phyloP scores from a whole-genome alignment of 1,284 basidiomycete species.

The Salmacisia buchloeana region DNA sequence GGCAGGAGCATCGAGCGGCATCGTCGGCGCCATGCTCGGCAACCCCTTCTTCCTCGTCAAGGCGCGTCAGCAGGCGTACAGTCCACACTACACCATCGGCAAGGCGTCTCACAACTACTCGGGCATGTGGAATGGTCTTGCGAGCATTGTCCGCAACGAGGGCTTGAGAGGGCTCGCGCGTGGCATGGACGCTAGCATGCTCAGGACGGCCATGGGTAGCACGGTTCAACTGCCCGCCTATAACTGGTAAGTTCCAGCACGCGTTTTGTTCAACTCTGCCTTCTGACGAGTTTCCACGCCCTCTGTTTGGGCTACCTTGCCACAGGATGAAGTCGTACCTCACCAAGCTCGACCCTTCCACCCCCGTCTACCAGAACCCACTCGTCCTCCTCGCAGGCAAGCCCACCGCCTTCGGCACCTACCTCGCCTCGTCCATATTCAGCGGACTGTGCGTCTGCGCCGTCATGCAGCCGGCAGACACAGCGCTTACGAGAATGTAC shows the following conservation, averaged over 20 bases:
- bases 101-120: slow-evolving; percentile 89
- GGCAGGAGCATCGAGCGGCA: slow-evolving; percentile 82
- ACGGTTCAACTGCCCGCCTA: slow-evolving; percentile 95
- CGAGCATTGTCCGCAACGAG: slow-evolving; percentile 72
- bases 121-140: slow-evolving; percentile 71
- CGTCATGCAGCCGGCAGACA: slow-evolving; percentile 55
- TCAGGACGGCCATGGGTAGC: slow-evolving; percentile 88
- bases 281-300: background rate
- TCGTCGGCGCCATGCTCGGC: slow-evolving; percentile 81
- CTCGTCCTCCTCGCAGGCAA: slow-evolving; percentile 35
- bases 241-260: slow-evolving; percentile 65
- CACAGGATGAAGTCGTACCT: slow-evolving; percentile 31
- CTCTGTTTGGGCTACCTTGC: background rate
- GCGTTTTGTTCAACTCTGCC: background rate
- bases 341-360: slow-evolving; percentile 31
- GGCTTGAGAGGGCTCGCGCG: slow-evolving; percentile 73
- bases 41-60: slow-evolving; percentile 95
- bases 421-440: slow-evolving; percentile 76
- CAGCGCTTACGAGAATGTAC: slow-evolving; percentile 85
- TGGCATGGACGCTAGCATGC: slow-evolving; percentile 85
- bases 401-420: slow-evolving; percentile 75
- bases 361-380: slow-evolving; percentile 49
- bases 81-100: slow-evolving; percentile 76
- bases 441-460: slow-evolving; percentile 76
- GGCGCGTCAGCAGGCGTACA: slow-evolving; percentile 82